Base-by-base conservation (phyloP, 306 rosid species). In the Leucaena leucocephala region DNA sequence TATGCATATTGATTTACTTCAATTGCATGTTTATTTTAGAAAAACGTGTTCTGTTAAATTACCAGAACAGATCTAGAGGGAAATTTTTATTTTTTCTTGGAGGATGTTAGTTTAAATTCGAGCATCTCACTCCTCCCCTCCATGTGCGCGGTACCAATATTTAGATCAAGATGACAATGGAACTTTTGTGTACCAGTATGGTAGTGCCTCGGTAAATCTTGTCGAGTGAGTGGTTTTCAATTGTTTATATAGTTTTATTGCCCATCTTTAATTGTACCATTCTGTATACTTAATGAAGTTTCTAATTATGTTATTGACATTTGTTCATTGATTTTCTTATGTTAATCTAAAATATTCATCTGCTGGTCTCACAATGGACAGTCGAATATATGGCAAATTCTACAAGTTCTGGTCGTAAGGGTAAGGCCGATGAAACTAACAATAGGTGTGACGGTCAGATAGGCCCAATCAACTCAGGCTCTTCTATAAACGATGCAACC, bases 361-460 rank as follows among this genome's bases (percentile, higher is more conserved):
- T n/a, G 8, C 17, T 77, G 38, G 36, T 36, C 5, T 66, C 66
- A 35, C 40, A n/a, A 38, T 76, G 65, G 80, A 10, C 79, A 81
- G 84, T n/a, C 19, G 66, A 58, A 46, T 71, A 72, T 21, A 90
- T 90, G 94, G 90, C 76, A 27, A 85, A 78, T 75, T 83, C 81
- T 38, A 75, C 86, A 57, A 87, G 75, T 80, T 75, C 86, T 54
- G 80, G 89, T 78, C 69, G 84, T 48, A 80, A 55, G 67, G 67
- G 40, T 45, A 86, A 83, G 83, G 83, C 76, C 68, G 86, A 86
- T 42, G 90, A 86, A 27, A 81, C 27, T 58, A 80, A 62, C 42
- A 84, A 61, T 62, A 84, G 81, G 72, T 80, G 79, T 11, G 50
- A 38, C 62, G 74, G 64, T 54, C 80, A 82, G 44, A 83, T 67